Base-by-base conservation (phyloP, 2,329 filamentous ascomycete genomes). In the Aspergillus pseudonomiae region DNA sequence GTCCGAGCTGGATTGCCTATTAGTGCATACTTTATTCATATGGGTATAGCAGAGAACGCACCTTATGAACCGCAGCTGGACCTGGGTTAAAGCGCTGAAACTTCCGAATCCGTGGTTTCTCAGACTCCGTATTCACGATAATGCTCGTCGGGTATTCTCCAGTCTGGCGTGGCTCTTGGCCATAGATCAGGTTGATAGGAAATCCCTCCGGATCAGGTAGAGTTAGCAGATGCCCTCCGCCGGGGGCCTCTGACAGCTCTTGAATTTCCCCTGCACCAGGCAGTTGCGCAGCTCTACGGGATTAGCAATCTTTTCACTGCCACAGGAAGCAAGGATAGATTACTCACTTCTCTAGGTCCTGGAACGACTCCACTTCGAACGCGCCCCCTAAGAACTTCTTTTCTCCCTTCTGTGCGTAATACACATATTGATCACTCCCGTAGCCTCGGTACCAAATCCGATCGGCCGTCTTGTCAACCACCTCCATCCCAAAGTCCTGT, bases 291-390 rank as follows among this genome's bases (percentile, higher is more conserved):
- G 67, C 52, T 62, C 69, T 73, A 19, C 2, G 3, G 7, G 6
- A 45, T 61, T 21, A 63, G 45, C 21, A 36, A 34, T 6, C n/a
- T 1, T 14, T 11, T 14, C 16, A 32, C 12, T 3, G n/a, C 14
- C 2, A 7, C 6, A 1, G 1, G 11, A 19, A 24, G 12, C 34
- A 28, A 9, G 19, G 28, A n/a, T 2, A 12, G 26, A 12, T 24
- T 12, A 41, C 61, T 46, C 66, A 80, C 74, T 78, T 80, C 61
- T 81, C 77, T 24, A 83, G 68, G n/a, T 83, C 81, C 1, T 72
- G 73, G 34, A 74, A 72, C 12, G 69, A 75, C 60, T 82, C 80
- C 24, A 82, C 81, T 59, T 78, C 71, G 65, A 79, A 83, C 0
- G 76, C 69, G 1, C 79, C 81, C 6, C 81, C 81, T 1, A 82